Base-by-base conservation (phyloP, 345 rosid species). In the Moricandia arvensis region DNA sequence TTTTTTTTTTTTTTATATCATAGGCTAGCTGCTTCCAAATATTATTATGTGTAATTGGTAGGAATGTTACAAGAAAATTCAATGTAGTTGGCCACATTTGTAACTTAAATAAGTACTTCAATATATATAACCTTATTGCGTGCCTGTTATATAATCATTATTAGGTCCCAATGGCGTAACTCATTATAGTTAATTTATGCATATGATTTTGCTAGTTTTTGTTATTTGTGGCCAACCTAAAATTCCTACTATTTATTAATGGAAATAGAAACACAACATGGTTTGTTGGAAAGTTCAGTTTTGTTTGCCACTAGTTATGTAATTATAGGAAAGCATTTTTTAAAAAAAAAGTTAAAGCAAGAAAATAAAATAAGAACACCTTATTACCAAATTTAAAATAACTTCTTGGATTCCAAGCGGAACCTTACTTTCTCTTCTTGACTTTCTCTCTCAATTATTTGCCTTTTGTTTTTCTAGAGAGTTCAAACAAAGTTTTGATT, bases 261-360 rank as follows among this genome's bases (percentile, higher is more conserved):
- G 68, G 11, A 41, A 41, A 24, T 13, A 27, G 55, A 26, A 65
- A 65, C 34, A 27, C 64, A 24, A 69, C 41, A 15, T 59, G 13
- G 31, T 59, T 31, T 45, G 31, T 47, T 30, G 67, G 43, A 43
- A 71, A 71, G 66, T 62, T 63, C 7, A 3, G 5, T 49, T 37
- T 65, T 63, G 63, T 63, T 73, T 63, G 68, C 63, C 70, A 63
- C 69, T 15, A 61, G 10, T 63, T 62, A 9, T 21, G 62, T 24
- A 51, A 8, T 24, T 63, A 62, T 15, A 62, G 35, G 11, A 49
- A 21, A 47, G 33, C 61, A 57, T 57, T 57, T 54, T 18, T 18
- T 54, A 55, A 7, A 53, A 53, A 21, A 53, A 55, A 55, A 26
- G 55, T 1, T 30, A 67, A 67, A 35, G 63, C 60, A 21, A 26